Conservation (phyloP, 108 stramenopile species). For the Chaetoceros muelleri region DNA sequence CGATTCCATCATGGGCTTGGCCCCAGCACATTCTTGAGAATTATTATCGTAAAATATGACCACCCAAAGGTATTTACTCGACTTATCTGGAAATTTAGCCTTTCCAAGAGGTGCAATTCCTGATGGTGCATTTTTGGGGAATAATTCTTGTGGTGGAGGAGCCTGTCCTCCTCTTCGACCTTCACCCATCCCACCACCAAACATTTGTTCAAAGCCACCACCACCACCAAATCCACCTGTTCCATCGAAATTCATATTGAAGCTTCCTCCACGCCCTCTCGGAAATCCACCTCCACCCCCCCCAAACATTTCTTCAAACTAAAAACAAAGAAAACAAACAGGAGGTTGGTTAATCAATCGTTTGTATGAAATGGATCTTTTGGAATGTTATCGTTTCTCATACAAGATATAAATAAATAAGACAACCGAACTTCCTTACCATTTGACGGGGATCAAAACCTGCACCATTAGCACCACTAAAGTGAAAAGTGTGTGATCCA, state of each 20-base stretch:
- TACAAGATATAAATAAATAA: too few relatives aligned
- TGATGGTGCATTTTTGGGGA: constrained; percentile 41
- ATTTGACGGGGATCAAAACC: constrained; percentile 20
- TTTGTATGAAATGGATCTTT: not conserved
- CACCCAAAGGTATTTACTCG: constrained; percentile 57
- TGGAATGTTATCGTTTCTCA: too few relatives aligned
- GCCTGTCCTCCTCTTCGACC: constrained; percentile 9
- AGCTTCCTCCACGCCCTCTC: constrained; percentile 10
- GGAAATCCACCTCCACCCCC: constrained; percentile 17
- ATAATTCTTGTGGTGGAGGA: constrained; percentile 44
- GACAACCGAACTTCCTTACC: too few relatives aligned
- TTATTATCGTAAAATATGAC: constrained; percentile 53
- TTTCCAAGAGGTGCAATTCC: constrained; percentile 49
- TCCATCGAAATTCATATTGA: constrained; percentile 6
- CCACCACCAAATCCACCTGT: constrained; percentile 20
- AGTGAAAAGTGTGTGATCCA: constrained; percentile 13
- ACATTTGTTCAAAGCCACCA: constrained; percentile 6
- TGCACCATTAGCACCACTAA: constrained; percentile 2
- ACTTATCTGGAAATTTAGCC: constrained; percentile 60
- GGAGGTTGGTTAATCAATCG: too few relatives aligned
- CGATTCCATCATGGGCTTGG: constrained; percentile 23
- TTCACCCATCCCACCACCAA: constrained; percentile 15
- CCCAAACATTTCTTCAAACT: constrained; percentile 64
- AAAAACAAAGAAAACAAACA: constrained; percentile 26
- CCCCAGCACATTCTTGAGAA: constrained; percentile 13